Evolutionary conservation across 176 grass and related monocot species (phyloP).

Genomic region (Pontederia crassipes): DNA sequence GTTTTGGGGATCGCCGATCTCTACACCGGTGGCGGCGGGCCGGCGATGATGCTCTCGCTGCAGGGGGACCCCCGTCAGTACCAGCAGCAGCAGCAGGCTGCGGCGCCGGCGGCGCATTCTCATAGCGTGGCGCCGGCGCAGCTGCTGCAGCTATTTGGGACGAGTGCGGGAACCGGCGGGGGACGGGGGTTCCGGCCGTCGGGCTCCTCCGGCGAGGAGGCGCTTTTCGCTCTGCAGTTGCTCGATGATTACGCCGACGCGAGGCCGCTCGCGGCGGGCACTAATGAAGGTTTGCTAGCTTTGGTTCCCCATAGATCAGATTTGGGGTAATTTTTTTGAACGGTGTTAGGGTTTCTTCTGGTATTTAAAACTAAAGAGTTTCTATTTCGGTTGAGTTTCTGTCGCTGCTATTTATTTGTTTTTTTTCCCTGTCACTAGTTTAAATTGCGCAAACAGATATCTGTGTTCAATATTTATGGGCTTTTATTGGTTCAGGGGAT

Average conservation of each 20-base stretch:
- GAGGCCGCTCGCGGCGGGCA: neutral
- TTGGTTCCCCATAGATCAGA: neutral
- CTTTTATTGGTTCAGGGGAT: slow-evolving; percentile 34
- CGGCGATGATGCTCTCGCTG: slow-evolving; percentile 8
- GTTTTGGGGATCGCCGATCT: neutral
- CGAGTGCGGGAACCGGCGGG: neutral
- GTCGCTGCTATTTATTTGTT: neutral
- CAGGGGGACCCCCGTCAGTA: slow-evolving; percentile 8
- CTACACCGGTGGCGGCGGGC: neutral
- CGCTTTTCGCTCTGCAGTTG: neutral
- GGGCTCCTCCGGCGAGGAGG: neutral
- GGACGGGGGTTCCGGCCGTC: neutral
- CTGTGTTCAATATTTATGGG: too few relatives aligned
- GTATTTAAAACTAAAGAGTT: too few relatives aligned
- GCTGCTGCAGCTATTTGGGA: slow-evolving; percentile 17
- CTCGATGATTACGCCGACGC: neutral
- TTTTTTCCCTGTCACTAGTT: neutral
- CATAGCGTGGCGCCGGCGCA: neutral
- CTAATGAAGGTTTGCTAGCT: slow-evolving; percentile 4
- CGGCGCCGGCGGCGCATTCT: neutral
- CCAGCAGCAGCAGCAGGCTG: neutral
- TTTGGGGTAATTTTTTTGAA: neutral
- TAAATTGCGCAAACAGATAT: neutral
- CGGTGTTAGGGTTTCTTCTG: neutral
- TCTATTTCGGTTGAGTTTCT: neutral